Evolutionary conservation across 2,329 filamentous ascomycete genomes (phyloP).

Genomic region (Stagonosporopsis tanaceti): DNA sequence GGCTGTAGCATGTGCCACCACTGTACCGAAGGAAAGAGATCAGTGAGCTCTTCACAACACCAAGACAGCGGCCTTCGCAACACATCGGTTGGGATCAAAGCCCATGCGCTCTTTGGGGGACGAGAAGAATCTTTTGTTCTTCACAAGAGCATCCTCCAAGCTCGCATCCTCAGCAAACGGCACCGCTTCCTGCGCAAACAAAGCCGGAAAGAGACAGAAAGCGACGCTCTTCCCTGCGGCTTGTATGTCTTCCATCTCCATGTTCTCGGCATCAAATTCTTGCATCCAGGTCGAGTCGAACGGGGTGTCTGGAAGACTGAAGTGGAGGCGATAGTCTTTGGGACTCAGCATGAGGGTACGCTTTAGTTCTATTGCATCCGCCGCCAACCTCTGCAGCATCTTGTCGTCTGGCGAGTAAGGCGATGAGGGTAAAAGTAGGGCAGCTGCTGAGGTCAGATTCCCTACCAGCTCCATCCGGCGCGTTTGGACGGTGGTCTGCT

Average conservation of each 20-base stretch:
- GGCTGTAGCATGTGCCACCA: too few relatives aligned
- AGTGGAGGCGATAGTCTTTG: slow-evolving; percentile 21
- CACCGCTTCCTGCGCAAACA: background rate
- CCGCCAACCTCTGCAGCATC: background rate
- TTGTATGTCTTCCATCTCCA: background rate
- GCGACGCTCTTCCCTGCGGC: slow-evolving; percentile 3
- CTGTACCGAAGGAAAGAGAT: too few relatives aligned
- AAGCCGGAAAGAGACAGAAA: slow-evolving; percentile 22
- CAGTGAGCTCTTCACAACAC: too few relatives aligned
- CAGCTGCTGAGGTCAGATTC: background rate
- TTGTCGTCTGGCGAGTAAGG: background rate
- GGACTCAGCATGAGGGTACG: slow-evolving; percentile 18
- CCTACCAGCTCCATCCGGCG: background rate
- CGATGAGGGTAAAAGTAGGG: background rate
- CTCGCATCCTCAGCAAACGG: too few relatives aligned
- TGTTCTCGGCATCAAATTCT: slow-evolving; percentile 8
- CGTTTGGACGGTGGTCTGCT: background rate
- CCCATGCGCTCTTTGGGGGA: too few relatives aligned
- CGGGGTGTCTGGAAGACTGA: slow-evolving; percentile 1
- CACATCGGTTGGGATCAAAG: too few relatives aligned
- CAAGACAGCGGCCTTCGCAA: too few relatives aligned
- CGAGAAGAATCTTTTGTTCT: too few relatives aligned
- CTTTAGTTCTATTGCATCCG: slow-evolving; percentile 14
- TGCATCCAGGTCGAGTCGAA: slow-evolving; percentile 23
- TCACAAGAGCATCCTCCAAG: too few relatives aligned